Evolutionary conservation across 129 eudicot genomes (phyloP), one percentile per base, ranked within the genome.

Genomic region (Tagetes patula): DNA sequence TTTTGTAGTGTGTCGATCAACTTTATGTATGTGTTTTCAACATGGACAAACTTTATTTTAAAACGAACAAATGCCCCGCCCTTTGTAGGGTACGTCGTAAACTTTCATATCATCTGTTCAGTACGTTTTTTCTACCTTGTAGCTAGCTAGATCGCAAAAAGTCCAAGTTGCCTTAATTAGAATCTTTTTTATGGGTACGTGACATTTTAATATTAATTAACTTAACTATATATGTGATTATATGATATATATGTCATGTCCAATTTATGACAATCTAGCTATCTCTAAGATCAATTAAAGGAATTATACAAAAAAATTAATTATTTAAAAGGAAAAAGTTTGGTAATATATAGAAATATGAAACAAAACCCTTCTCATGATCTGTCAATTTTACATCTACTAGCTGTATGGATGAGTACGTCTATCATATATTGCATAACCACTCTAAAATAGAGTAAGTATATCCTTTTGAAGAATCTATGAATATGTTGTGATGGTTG

Each of bases 21-120:
- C 65, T n/a, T 66, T 32, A n/a, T n/a, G 31, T 75, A n/a, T n/a
- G 31, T 75, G 47, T 47, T 37, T 71, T 39, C 75, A 4, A 39
- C 13, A 33, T 55, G 55, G 67, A 31, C 55, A 42, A 42, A 72
- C 76, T 39, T 71, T 55, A 71, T 40, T 13, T 52, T 43, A 3
- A 45, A 10, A 41, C 30, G 2, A 55, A 54, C 13, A 43, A 43
- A 43, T 43, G 47, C 69, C 69, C 8, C 27, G 54, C 54, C 54
- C 4, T 41, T 72, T 2, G 34, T 31, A 43, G 32, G 62, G 75
- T 54, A 40, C n/a, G 20, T 43, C 47, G 1, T 43, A 43, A 20
- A 20, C 27, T 20, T 20, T 39, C 54, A 52, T 37, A 20, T 13
- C 42, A 34, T 60, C 8, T 2, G 41, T 59, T 32, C 2, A 9